Percentiles rank a stretch among this genome's conserved stretches.
Conservation (phyloP, 2,329 filamentous ascomycete species). For the Teratosphaeriaceae sp. region DNA sequence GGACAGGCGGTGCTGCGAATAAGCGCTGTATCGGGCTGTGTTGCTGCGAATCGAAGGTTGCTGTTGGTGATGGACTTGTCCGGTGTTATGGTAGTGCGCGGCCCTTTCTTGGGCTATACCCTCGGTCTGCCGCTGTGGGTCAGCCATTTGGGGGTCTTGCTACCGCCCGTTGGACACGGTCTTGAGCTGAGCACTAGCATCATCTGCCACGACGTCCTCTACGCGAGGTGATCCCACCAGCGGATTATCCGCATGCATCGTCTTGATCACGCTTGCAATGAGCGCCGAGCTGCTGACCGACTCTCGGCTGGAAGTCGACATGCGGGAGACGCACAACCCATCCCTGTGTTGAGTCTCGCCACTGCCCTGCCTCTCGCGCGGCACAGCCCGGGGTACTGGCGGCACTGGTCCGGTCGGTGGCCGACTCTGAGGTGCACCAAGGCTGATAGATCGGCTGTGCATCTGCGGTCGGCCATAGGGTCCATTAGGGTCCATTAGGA, state of each 20-base stretch:
- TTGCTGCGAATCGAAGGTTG: too few relatives aligned
- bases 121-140: too few relatives aligned
- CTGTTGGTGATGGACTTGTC: too few relatives aligned
- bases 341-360: constrained; percentile 7
- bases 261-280: constrained; percentile 31
- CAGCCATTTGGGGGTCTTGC: constrained; percentile 29
- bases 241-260: constrained; percentile 12
- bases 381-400: constrained; percentile 32
- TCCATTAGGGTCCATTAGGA: not conserved
- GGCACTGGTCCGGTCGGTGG: constrained; percentile 38
- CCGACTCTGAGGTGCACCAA: constrained; percentile 29
- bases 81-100: too few relatives aligned
- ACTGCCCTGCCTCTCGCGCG: constrained; percentile 7
- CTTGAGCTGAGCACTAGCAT: constrained; percentile 26
- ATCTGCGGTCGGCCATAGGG: constrained; percentile 15
- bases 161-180: constrained; percentile 31
- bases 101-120: too few relatives aligned
- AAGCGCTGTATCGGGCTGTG: too few relatives aligned
- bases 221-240: constrained; percentile 19
- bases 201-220: constrained; percentile 21
- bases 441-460: constrained; percentile 28
- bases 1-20: too few relatives aligned
- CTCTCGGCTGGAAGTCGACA: constrained; percentile 34
- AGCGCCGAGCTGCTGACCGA: constrained; percentile 38
- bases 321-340: constrained; percentile 27